Evolutionary conservation across 225 moss, liverwort and hornwort genomes (phyloP).

Genomic region (Physcomitrium patens): DNA sequence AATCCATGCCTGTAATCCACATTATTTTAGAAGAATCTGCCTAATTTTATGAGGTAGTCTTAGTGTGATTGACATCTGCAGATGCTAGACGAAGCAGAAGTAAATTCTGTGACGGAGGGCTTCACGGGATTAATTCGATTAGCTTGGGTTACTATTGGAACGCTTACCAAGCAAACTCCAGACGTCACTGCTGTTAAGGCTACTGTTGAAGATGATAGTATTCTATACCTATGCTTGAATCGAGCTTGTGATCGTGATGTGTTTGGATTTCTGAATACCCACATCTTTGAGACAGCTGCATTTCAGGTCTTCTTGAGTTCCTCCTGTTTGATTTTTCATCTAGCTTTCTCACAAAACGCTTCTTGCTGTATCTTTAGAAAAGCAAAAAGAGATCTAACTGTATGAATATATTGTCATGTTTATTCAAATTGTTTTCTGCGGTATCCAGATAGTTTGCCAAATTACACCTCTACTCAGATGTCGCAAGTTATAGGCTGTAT

Average conservation of each 20-base stretch:
- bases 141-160: conserved; percentile 70
- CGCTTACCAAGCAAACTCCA: conserved; percentile 44
- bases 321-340: neutral
- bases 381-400: too few relatives aligned
- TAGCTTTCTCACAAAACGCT: neutral
- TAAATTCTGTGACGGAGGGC: conserved; percentile 51
- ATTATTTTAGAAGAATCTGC: neutral
- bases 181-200: conserved; percentile 31
- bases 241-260: conserved; percentile 64
- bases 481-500: too few relatives aligned
- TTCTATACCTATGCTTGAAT: conserved; percentile 45
- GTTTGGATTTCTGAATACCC: conserved; percentile 59
- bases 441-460: too few relatives aligned
- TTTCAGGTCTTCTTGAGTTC: conserved; percentile 47
- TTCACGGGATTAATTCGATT: conserved; percentile 82
- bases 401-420: too few relatives aligned
- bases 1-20: neutral
- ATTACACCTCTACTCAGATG: too few relatives aligned
- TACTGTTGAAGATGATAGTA: conserved; percentile 37
- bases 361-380: too few relatives aligned
- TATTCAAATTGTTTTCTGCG: too few relatives aligned
- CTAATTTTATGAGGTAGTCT: conserved; percentile 1
- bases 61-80: conserved; percentile 33
- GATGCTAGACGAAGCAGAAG: conserved; percentile 58
- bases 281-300: conserved; percentile 55